Conservation (phyloP, 2,329 filamentous ascomycete species). For the Dothistroma pini region DNA sequence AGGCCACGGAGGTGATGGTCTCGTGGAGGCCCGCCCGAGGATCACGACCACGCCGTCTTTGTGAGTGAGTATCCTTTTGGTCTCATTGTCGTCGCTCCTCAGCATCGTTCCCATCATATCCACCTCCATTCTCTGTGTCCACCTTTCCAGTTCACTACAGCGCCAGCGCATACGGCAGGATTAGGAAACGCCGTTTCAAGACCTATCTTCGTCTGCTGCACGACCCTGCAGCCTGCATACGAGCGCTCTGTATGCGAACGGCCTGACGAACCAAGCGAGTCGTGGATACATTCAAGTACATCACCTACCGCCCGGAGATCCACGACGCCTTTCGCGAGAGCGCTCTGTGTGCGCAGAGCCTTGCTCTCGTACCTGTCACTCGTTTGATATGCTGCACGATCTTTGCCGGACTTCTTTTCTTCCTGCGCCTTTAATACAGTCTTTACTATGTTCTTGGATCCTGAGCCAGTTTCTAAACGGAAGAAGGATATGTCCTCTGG, state of each 20-base stretch:
- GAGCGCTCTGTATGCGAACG: conserved; percentile 7
- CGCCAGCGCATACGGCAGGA: conserved; percentile 6
- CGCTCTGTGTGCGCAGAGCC: conserved; percentile 19
- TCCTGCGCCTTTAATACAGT: conserved; percentile 11
- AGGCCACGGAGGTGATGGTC: conserved; percentile 1
- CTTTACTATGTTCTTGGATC: conserved; percentile 33
- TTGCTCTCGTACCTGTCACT: conserved; percentile 21
- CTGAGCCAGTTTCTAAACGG: conserved; percentile 24
- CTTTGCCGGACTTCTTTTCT: conserved; percentile 17
- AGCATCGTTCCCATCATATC: not conserved
- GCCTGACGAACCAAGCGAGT: conserved; percentile 16
- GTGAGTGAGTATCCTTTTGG: not conserved
- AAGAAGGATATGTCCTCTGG: conserved; percentile 13
- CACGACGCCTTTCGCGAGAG: conserved; percentile 9
- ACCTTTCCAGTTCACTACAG: not conserved
- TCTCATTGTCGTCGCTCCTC: not conserved
- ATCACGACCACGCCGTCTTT: not conserved
- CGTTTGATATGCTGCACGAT: conserved; percentile 21
- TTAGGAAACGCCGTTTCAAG: conserved; percentile 2
- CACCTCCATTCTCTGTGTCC: not conserved
- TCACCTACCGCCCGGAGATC: conserved; percentile 21
- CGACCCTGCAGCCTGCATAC: conserved; percentile 18
- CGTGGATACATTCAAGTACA: conserved; percentile 22
- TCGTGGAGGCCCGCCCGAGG: not conserved
- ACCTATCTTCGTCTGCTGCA: conserved; percentile 4